Evolutionary conservation across 768 basidiomycete species (phyloP), one percentile per base, ranked within the genome.

Genomic region (Leucogyrophana mollusca): DNA sequence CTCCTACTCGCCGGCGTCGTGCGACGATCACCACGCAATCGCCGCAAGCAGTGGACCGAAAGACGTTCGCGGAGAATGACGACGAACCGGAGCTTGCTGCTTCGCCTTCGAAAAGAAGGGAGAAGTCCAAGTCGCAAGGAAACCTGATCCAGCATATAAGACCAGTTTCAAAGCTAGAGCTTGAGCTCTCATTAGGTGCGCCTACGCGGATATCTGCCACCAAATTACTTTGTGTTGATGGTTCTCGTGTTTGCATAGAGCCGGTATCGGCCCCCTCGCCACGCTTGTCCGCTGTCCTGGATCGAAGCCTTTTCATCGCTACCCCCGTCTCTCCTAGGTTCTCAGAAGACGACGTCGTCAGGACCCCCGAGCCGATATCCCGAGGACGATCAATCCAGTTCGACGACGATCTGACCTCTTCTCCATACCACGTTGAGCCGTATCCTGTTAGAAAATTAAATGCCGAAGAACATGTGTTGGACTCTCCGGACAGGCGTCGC

Each of bases 11-110:
- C 22, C 51, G 47, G 27, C 70, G 76, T 18, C 68, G 87, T 9
- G 85, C 84, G 21, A 89, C 88, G 1, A 80, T 90, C 49, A 80
- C 85, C 14, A 79, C 81, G 21, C 69, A 74, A 21, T 83, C 85
- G 0, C 85, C 84, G 0, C 71, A 77, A 47, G 69, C 67, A 30
- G 57, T 56, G 47, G 20, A 48, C 38, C 9, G 42, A 34, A 42
- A 11, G 36, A 33, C 22, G 35, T 61, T 60, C 45, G 56, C 58
- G 27, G 51, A 51, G 38, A 47, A 57, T 39, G 55, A 47, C 25
- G 56, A 60, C 10, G 66, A 74, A 14, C 56, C 71, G 11, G 73
- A 74, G 18, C 17, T 25, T 8, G 52, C 61, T 23, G 62, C 68
- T 16, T 82, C 80, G 17, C 83, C 83, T 11, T 81, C 82, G 27